phyloP scores from a whole-genome alignment of 805 yeast genomes.

The Lachancea quebecensis region DNA sequence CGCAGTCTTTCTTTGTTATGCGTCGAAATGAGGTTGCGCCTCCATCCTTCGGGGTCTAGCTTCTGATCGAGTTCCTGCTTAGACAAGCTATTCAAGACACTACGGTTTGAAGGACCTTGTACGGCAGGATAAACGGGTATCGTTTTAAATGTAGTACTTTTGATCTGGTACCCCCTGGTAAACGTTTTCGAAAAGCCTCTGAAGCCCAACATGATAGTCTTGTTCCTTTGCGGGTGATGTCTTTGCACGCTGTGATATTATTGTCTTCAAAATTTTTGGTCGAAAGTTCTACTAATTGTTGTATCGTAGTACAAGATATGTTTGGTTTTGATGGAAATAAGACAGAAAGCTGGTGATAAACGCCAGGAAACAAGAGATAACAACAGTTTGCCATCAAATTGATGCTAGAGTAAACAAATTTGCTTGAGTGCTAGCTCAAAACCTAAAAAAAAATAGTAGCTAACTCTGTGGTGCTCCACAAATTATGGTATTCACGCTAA shows the following conservation, averaged over 20 bases:
- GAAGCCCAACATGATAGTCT: neutral
- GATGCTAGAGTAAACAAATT: too few relatives aligned
- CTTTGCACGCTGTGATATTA: neutral
- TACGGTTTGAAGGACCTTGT: constrained; percentile 23
- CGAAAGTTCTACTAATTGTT: neutral
- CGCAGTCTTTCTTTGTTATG: constrained; percentile 46
- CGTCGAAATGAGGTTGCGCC: constrained; percentile 47
- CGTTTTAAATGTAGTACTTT: constrained; percentile 15
- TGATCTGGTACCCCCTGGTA: constrained; percentile 15
- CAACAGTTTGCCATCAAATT: too few relatives aligned
- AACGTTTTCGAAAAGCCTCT: constrained; percentile 1
- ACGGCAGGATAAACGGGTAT: constrained; percentile 30
- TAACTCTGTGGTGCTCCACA: too few relatives aligned
- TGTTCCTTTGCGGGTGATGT: too few relatives aligned
- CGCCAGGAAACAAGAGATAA: too few relatives aligned
- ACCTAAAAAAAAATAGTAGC: too few relatives aligned
- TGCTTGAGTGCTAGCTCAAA: too few relatives aligned
- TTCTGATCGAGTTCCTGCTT: constrained; percentile 42
- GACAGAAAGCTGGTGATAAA: too few relatives aligned
- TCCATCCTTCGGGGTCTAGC: constrained; percentile 68
- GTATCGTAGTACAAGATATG: too few relatives aligned
- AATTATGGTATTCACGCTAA: neutral
- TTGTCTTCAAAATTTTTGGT: neutral
- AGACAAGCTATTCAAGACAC: constrained; percentile 40
- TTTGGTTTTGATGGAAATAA: too few relatives aligned